Base-by-base conservation (phyloP, 768 basidiomycete genomes). In the Suillus sp. region DNA sequence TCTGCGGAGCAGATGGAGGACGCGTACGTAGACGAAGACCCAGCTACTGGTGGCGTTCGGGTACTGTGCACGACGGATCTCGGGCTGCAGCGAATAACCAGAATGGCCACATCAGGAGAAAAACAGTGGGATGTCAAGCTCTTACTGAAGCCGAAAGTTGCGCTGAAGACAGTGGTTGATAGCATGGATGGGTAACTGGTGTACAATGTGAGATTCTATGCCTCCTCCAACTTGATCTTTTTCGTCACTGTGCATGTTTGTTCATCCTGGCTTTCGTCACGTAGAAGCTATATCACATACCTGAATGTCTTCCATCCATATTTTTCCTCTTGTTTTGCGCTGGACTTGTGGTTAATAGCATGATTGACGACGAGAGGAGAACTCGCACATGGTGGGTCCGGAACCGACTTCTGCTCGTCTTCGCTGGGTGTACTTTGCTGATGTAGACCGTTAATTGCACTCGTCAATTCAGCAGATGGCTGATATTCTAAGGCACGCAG, bases 61-160 rank as follows among this genome's bases (percentile, higher is more conserved):
- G 78, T 78, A 5, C 65, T 79, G 27, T 76, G 77, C 60, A 75
- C 78, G 30, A 79, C 76, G 1, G 78, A 79, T 37, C 64, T 78
- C n/a, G 78, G 78, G 35, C 64, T 78, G 35, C 70, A 70, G 58
- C 74, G 77, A 62, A 69, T 66, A 62, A 72, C 71, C 48, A 72
- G 67, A 20, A 18, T 74, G 9, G 67, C 61, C 14, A 69, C 43
- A 70, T 71, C 68, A 16, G 69, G 72, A n/a, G 71, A 77, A 20
- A 70, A 67, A 45, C 70, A 67, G 61, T 71, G 70, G 74, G 77
- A 74, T 40, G 68, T 62, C 6, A 78, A 71, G 65, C 64, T 75
- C 32, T 22, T 79, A 48, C 68, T 78, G 10, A 78, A 75, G 64
- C 76, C 78, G 25, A 78, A 78, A 67, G 76, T 79, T 11, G 78